Evolutionary conservation across 1,139 yeast genomes (phyloP).

Genomic region (Kodamaea arcana): DNA sequence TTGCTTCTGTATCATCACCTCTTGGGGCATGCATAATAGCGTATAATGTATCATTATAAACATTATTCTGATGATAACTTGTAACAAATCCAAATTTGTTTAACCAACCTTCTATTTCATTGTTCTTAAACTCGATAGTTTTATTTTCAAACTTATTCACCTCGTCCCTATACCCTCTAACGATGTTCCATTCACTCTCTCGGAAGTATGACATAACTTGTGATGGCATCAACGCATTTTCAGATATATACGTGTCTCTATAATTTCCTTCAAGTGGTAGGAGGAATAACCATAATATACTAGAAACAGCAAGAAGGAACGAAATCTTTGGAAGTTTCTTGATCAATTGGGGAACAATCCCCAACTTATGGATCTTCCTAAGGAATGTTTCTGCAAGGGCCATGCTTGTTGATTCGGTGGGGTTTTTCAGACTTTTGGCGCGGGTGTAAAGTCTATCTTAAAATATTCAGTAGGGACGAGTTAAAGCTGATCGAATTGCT

Average conservation of each 20-base stretch:
- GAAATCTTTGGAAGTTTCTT: conserved; percentile 60
- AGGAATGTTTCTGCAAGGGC: conserved; percentile 56
- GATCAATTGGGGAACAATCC: conserved; percentile 56
- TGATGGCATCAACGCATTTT: conserved; percentile 95
- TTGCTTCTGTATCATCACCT: conserved; percentile 95
- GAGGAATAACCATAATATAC: conserved; percentile 62
- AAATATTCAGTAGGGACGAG: too few relatives aligned
- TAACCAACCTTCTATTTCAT: conserved; percentile 55
- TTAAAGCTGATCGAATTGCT: too few relatives aligned
- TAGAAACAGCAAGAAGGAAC: conserved; percentile 53
- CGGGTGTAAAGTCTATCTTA: too few relatives aligned
- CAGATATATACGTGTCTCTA: conserved; percentile 82
- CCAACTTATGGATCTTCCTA: conserved; percentile 51
- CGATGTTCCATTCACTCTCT: conserved; percentile 91
- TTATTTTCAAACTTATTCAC: conserved; percentile 35
- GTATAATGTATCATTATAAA: conserved; percentile 52
- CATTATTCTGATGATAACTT: conserved; percentile 37
- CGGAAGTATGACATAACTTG: conserved; percentile 91
- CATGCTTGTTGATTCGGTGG: too few relatives aligned
- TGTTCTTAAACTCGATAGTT: conserved; percentile 37
- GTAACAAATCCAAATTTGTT: conserved; percentile 71
- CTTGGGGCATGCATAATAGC: conserved; percentile 89
- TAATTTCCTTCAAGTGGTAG: conserved; percentile 81
- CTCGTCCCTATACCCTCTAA: conserved; percentile 78
- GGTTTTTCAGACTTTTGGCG: too few relatives aligned